Conservation (phyloP, 2,329 filamentous ascomycete species). For the Aspergillus sp. region DNA sequence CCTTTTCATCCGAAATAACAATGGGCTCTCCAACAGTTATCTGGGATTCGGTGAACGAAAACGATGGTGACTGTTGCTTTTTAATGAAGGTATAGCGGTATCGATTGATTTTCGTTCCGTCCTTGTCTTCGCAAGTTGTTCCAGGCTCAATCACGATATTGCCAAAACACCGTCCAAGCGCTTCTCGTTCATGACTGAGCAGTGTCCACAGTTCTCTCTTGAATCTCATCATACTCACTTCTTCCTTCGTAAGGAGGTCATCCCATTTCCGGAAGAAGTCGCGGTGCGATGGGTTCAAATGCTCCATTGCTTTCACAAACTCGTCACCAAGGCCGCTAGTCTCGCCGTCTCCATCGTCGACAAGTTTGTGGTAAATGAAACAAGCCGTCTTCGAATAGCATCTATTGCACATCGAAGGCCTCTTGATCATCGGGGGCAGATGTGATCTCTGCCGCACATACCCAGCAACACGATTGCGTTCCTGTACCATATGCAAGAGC, state of each 20-base stretch:
- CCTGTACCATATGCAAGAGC: constrained; percentile 93
- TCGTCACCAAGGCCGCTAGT: constrained; percentile 77
- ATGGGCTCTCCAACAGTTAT: constrained; percentile 84
- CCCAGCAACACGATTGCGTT: constrained; percentile 84
- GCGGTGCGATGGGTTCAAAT: constrained; percentile 72
- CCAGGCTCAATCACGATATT: constrained; percentile 81
- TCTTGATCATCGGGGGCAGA: constrained; percentile 82
- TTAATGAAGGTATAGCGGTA: constrained; percentile 86
- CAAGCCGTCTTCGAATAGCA: constrained; percentile 92
- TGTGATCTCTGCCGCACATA: constrained; percentile 80
- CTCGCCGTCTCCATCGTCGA: constrained; percentile 78
- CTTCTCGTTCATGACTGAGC: constrained; percentile 83
- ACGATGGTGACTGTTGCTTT: constrained; percentile 57
- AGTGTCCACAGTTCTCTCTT: constrained; percentile 95
- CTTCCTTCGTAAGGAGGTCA: constrained; percentile 86
- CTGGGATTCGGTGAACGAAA: constrained; percentile 90
- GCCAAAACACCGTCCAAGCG: constrained; percentile 83
- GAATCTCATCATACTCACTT: constrained; percentile 83
- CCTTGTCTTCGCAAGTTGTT: constrained; percentile 67
- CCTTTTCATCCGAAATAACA: constrained; percentile 92
- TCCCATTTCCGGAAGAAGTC: constrained; percentile 96
- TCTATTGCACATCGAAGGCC: constrained; percentile 74
- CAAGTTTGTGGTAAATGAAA: constrained; percentile 89
- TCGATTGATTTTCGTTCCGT: constrained; percentile 82
- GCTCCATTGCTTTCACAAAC: constrained; percentile 76